Base-by-base conservation (phyloP, 1,284 basidiomycete species). In the Bothia castanella region DNA sequence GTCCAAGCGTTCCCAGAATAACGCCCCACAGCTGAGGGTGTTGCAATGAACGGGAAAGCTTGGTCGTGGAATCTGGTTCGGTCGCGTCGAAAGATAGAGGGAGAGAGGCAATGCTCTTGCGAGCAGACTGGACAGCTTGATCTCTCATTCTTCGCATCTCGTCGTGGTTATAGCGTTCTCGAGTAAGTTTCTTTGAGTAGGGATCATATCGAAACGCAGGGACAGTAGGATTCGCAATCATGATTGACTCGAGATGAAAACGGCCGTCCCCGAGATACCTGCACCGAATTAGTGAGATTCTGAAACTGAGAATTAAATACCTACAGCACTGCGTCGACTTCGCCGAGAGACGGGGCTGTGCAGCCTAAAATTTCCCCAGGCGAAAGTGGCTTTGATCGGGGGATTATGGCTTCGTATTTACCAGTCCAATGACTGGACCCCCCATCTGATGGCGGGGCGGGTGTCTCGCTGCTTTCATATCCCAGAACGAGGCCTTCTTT, bases 151-250 rank as follows among this genome's bases (percentile, higher is more conserved):
- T 65, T 40, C 84, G 80, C 97, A 99, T 99, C 72, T 92, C 86
- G 16, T 74, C 72, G 63, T 99, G 94, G 63, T 95, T 82, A 63
- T 99, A 99, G 6, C 84, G 77, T 67, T 99, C 97, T 56, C 92
- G 74, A 5, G 96, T 98, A 51, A 99, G 79, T 63, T 95, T 95
- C 69, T 99, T 99, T 29, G 92, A 93, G 69, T 99, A 99, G 5
- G 97, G 97, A 64, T 99, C 97, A 71, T 98, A 99, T 27, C 97
- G 83, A 75, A 97, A 99, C 0, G 97, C 95, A 12, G 96, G 93
- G 20, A 98, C 81, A n/a, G 79, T 72, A 0, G 97, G 97, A 68
- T 99, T 99, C 27, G 93, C 93, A 54, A 99, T 98, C 97, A 99
- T 99, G 67, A 98, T 95, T 13, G 91, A 90, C 70, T 99, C 97